phyloP scores from a whole-genome alignment of 257 asterid genomes.

The Solanum sejunctum region DNA sequence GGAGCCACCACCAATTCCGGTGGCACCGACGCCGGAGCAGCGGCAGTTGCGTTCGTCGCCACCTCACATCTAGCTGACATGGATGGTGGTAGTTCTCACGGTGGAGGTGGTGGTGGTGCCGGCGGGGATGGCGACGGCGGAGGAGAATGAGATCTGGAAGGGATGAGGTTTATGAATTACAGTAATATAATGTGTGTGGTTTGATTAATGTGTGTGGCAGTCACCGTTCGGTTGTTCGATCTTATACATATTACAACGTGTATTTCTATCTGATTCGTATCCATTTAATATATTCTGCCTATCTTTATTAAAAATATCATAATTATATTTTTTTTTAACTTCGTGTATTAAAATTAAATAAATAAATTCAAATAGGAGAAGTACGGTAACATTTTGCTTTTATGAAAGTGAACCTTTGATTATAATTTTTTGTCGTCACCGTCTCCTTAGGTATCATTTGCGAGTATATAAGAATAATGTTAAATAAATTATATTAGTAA shows the following conservation, averaged over 20 bases:
- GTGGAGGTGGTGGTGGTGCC: neutral
- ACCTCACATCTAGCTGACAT: neutral
- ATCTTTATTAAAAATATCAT: no score
- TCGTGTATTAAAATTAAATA: no score
- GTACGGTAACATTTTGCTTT: no score
- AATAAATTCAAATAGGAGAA: no score
- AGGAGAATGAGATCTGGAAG: neutral
- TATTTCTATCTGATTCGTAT: neutral
- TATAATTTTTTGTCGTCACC: no score
- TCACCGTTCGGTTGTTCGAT: neutral
- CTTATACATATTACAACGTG: neutral
- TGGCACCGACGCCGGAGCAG: neutral
- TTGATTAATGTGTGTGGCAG: neutral
- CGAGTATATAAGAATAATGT: no score
- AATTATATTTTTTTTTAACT: no score
- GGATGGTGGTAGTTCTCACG: neutral
- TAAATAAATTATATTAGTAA: no score
- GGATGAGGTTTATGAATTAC: neutral
- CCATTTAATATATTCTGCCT: no score
- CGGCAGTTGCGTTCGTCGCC: neutral
- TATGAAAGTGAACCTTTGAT: no score
- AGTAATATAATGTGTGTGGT: neutral
- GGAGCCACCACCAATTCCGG: neutral
- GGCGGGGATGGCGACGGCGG: neutral
- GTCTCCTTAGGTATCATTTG: no score